Conservation (phyloP, 306 rosid genomes). For the Sicyos baderoa region DNA sequence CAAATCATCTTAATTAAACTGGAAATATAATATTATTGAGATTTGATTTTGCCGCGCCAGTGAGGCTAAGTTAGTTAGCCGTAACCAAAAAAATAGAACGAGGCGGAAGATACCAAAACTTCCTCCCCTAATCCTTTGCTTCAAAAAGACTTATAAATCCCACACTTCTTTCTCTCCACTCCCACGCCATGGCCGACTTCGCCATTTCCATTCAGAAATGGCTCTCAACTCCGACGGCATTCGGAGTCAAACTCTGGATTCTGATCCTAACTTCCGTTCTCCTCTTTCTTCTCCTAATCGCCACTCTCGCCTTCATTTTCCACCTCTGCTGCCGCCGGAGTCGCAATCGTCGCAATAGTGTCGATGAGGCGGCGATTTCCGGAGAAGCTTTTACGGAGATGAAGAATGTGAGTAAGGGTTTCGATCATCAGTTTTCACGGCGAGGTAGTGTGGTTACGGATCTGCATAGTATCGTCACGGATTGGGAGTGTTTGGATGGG, state of each 20-base stretch:
- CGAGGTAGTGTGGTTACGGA: not conserved
- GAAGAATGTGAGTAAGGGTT: not conserved
- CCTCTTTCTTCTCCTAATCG: conserved; percentile 9
- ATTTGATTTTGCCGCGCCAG: conserved; percentile 24
- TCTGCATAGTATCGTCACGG: conserved; percentile 13
- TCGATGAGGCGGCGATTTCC: not conserved
- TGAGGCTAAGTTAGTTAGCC: conserved; percentile 31
- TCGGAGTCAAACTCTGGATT: conserved; percentile 41
- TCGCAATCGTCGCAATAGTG: not conserved
- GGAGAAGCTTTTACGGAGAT: not conserved
- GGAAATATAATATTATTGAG: not conserved
- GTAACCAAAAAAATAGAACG: not conserved
- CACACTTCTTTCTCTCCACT: not conserved
- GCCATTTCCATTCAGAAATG: conserved; percentile 16
- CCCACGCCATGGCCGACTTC: not conserved
- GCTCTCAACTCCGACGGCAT: conserved; percentile 26
- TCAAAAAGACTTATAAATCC: not conserved
- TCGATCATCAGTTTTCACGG: conserved; percentile 9
- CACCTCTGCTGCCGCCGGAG: conserved; percentile 13
- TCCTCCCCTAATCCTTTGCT: conserved; percentile 11
- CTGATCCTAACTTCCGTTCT: conserved; percentile 19
- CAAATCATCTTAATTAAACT: too few species aligned
- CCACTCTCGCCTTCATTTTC: conserved; percentile 20
- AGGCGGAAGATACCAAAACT: not conserved
- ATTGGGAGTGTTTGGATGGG: conserved; percentile 23